A percentile compares a stretch with the other conserved stretches of the same genome.
Conservation (phyloP, 2,329 filamentous ascomycete species). For the Sphaerulina populicola region DNA sequence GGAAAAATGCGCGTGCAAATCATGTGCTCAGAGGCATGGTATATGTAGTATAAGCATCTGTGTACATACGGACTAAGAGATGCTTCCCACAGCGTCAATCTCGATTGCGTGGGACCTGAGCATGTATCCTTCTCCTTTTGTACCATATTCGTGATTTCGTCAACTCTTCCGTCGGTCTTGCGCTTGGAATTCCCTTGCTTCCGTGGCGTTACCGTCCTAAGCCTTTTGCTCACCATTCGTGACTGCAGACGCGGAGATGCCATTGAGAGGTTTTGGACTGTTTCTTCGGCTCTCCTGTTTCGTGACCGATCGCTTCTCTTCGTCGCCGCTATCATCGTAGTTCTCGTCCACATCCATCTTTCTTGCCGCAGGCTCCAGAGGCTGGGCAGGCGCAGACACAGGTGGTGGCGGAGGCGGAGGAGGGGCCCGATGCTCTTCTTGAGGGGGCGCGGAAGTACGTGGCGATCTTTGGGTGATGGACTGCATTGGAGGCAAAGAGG, state of each 20-base stretch:
- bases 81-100: not conserved
- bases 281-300: constrained; percentile 41
- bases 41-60: not conserved
- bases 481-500: constrained; percentile 49
- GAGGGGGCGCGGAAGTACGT: constrained; percentile 46
- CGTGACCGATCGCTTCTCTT: constrained; percentile 52
- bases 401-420: constrained; percentile 11
- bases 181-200: not conserved
- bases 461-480: constrained; percentile 41
- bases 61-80: not conserved
- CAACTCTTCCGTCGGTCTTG: not conserved
- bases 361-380: constrained; percentile 73
- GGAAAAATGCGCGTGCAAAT: too few relatives aligned
- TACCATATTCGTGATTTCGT: constrained; percentile 2
- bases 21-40: not conserved
- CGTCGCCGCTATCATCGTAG: constrained; percentile 89
- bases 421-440: constrained; percentile 36
- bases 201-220: not conserved
- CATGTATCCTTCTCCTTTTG: not conserved
- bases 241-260: constrained; percentile 9
- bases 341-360: constrained; percentile 98
- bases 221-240: constrained; percentile 17
- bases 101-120: not conserved
- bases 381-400: constrained; percentile 31
- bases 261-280: constrained; percentile 34